A percentile compares a stretch with the other conserved stretches of the same genome.
phyloP scores from a whole-genome alignment of 306 rosid genomes.

The Vigna angularis region DNA sequence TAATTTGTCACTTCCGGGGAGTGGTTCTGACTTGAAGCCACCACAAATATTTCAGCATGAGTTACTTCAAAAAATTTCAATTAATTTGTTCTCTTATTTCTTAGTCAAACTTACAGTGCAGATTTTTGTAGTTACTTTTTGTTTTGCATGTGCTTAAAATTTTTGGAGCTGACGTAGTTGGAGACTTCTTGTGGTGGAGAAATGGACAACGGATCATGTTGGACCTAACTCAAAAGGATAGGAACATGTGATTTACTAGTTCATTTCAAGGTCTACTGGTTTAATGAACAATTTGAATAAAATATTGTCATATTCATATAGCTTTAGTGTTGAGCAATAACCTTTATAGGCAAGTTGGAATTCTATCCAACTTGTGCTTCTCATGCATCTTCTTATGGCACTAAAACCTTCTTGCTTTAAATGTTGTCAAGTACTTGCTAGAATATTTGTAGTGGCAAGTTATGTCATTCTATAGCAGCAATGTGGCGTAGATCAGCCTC shows the following conservation, averaged over 20 bases:
- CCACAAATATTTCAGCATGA: constrained; percentile 98
- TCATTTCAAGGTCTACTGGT: constrained; percentile 31
- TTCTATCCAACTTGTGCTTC: not conserved
- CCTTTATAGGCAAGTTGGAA: constrained; percentile 3
- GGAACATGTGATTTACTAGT: constrained; percentile 5
- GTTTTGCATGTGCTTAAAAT: not conserved
- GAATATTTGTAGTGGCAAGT: not conserved
- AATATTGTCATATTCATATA: constrained; percentile 1
- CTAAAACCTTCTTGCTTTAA: not conserved
- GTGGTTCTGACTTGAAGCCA: constrained; percentile 59
- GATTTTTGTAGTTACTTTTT: constrained; percentile 29
- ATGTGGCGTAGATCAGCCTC: not conserved
- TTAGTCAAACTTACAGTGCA: constrained; percentile 1
- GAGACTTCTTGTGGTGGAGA: not conserved
- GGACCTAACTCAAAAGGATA: constrained; percentile 11
- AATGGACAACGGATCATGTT: constrained; percentile 19
- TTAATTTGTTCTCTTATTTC: constrained; percentile 71
- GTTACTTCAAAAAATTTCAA: constrained; percentile 90
- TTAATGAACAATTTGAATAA: constrained; percentile 10
- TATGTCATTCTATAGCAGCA: not conserved
- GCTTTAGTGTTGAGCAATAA: constrained; percentile 4
- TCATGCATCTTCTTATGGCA: not conserved
- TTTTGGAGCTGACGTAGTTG: too few species aligned
- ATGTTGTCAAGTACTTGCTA: not conserved
- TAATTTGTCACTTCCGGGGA: constrained; percentile 93